These are phyloP conservation scores for Colletotrichum sidae DNA, from an alignment of 2,329 filamentous ascomycete species.

Conservation along the genomic window DNA sequence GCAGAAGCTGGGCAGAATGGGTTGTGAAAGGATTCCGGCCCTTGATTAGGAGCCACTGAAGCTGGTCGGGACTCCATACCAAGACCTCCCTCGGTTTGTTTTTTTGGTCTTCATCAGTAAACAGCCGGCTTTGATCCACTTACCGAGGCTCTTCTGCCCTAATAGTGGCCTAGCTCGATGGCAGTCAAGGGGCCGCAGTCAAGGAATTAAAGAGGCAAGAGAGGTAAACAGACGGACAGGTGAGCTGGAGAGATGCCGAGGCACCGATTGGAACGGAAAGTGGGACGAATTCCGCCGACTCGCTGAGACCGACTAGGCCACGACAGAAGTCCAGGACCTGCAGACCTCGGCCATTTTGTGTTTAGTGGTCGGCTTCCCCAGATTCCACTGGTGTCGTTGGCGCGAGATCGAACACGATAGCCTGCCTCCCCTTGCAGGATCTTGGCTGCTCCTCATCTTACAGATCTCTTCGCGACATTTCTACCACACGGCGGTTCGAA, in stretches of 20 bases:
- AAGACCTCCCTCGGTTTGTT: background rate
- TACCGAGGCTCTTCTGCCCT: constrained; percentile 1
- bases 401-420: background rate
- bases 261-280: background rate
- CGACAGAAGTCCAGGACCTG: background rate
- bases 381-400: background rate
- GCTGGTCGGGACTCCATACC: background rate
- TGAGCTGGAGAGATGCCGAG: constrained; percentile 10
- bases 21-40: background rate
- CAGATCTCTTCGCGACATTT: background rate
- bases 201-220: background rate
- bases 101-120: background rate
- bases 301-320: background rate
- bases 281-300: constrained; percentile 5
- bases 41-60: background rate
- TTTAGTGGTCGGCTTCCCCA: constrained; percentile 3
- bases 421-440: too few relatives aligned
- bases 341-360: background rate
- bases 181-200: too few relatives aligned
- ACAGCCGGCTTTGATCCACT: constrained; percentile 7
- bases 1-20: background rate
- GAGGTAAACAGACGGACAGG: background rate
- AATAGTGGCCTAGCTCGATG: background rate
- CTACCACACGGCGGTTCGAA: too few relatives aligned
- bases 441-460: background rate